These are phyloP conservation scores for Pleurotus tuoliensis DNA, from an alignment of 768 basidiomycete genomes.

Conservation along the genomic window DNA sequence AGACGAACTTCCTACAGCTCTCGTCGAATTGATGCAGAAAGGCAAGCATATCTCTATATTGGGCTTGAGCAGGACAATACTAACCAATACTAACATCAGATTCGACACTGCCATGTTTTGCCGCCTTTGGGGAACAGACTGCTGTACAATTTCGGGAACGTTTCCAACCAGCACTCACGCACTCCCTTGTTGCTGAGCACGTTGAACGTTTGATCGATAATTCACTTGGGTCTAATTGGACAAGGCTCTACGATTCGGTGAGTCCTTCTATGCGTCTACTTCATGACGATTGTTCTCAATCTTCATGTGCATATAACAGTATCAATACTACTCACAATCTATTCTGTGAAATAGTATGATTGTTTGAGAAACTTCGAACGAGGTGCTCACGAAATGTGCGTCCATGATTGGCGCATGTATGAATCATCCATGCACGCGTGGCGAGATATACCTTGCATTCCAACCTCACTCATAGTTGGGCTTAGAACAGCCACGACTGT, in stretches of 20 bases:
- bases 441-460: too few relatives aligned
- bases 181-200: constrained; percentile 79
- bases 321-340: constrained; percentile 92
- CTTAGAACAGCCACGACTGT: too few relatives aligned
- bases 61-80: constrained; percentile 1
- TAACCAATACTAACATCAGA: constrained; percentile 40
- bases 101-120: constrained; percentile 88
- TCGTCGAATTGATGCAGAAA: constrained; percentile 98
- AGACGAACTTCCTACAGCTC: constrained; percentile 24
- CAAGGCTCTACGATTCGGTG: constrained; percentile 92
- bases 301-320: constrained; percentile 39
- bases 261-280: constrained; percentile 18
- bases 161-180: constrained; percentile 88
- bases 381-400: background rate
- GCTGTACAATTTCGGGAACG: constrained; percentile 85
- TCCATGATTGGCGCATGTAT: background rate
- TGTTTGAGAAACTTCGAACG: constrained; percentile 11
- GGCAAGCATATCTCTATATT: constrained; percentile 36
- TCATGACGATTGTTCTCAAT: background rate
- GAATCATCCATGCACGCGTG: too few relatives aligned
- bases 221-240: constrained; percentile 92
- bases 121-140: constrained; percentile 87
- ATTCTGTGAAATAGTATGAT: constrained; percentile 40
- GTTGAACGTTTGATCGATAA: constrained; percentile 88
- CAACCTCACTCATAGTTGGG: too few relatives aligned